Conservation (phyloP, 2,329 filamentous ascomycete genomes). For the Alternaria brassicicola region DNA sequence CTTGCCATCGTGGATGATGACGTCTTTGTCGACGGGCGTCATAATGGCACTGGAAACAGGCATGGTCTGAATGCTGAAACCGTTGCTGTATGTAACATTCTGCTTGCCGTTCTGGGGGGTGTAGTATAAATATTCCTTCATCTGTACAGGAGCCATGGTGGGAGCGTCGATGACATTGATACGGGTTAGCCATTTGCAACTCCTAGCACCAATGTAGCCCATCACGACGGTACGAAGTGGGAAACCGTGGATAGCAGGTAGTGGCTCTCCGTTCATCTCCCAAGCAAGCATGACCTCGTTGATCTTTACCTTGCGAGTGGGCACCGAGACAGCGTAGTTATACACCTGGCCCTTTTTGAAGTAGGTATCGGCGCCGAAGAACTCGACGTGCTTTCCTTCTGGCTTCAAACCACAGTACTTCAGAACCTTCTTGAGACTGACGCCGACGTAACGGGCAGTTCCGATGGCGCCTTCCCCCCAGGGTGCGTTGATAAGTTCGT, state of each 20-base stretch:
- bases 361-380: conserved; percentile 74
- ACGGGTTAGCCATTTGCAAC: conserved; percentile 67
- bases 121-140: conserved; percentile 71
- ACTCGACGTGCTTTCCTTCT: conserved; percentile 67
- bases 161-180: conserved; percentile 66
- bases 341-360: conserved; percentile 69
- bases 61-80: conserved; percentile 74
- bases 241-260: conserved; percentile 70
- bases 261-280: conserved; percentile 72
- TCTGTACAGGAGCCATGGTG: conserved; percentile 66
- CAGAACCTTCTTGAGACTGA: conserved; percentile 72
- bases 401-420: conserved; percentile 67
- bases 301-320: conserved; percentile 69
- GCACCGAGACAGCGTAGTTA: conserved; percentile 72
- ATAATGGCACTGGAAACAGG: conserved; percentile 72
- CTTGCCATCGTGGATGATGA: conserved; percentile 64
- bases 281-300: conserved; percentile 72
- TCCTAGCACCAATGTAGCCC: conserved; percentile 70
- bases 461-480: conserved; percentile 66
- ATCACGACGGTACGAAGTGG: conserved; percentile 68
- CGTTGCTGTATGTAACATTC: conserved; percentile 64
- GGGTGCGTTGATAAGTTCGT: conserved; percentile 58
- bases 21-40: conserved; percentile 65
- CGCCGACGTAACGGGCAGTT: conserved; percentile 67
- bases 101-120: conserved; percentile 72